Evolutionary conservation across 169 alveolate species (phyloP), one percentile per base, ranked within the genome.

Genomic region (Cryptosporidium sp.): DNA sequence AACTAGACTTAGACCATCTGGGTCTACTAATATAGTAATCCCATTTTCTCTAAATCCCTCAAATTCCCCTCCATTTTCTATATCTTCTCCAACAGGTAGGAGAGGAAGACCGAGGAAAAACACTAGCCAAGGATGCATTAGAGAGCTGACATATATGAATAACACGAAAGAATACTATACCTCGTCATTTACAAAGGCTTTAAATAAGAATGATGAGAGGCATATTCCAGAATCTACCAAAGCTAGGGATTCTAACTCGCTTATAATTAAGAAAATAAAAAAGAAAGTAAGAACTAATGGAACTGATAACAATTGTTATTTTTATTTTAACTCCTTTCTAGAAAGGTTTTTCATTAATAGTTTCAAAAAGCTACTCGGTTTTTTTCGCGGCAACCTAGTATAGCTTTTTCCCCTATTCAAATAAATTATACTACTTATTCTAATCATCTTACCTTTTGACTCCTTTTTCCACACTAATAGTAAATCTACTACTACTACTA

Each of bases 1-100:
- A 37, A 80, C 89, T 18, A 80, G 89, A 26, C 50, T 80, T n/a
- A 59, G 89, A 62, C 75, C 35, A 23, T 55, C 67, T 1, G 67
- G 67, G 3, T 55, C 67, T 26, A 55, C 67, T 23, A 55, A 55
- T 26, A 21, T 55, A 3, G 67, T 55, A 14, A 55, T 26, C 21
- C 35, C 67, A 8, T 23, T 26, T 55, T 21, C 67, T 16, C 2
- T 21, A 2, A 18, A n/a, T 55, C 21, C 67, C 10, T 21, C 2
- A n/a, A 55, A 26, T 55, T 26, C 67, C 8, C 35, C 67, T n/a
- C 29, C 7, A 21, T 8, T 55, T 16, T 55, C 37, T 55, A 12
- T 21, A 8, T 6, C 35, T 26, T 21, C 67, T n/a, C 67, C 67
- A 26, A n/a, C 67, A 55, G 23, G 23, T 23, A 55, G 35, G 23